Conservation (phyloP, 257 asterid species). For the Anisodus tanguticus region DNA sequence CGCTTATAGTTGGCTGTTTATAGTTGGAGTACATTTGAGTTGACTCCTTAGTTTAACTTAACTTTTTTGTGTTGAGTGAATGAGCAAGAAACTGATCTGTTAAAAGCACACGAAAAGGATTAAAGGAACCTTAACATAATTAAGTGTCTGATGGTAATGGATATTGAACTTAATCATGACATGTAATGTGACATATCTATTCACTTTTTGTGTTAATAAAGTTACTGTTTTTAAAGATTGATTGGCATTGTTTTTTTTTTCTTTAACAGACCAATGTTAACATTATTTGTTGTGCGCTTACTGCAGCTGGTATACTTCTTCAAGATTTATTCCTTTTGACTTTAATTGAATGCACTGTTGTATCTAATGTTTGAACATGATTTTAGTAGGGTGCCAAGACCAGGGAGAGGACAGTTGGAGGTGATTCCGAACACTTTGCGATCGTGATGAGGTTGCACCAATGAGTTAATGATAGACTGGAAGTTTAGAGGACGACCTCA, state of each 20-base stretch:
- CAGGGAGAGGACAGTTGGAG: too few relatives aligned
- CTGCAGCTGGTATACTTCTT: background rate
- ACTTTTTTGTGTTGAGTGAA: background rate
- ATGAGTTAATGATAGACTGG: too few relatives aligned
- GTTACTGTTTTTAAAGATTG: background rate
- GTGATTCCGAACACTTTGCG: too few relatives aligned
- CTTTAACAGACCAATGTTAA: background rate
- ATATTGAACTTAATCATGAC: background rate
- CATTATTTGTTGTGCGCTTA: background rate
- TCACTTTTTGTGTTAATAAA: background rate
- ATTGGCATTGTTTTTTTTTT: background rate
- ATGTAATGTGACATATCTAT: background rate
- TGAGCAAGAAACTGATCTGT: slow-evolving; percentile 1
- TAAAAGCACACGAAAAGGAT: background rate
- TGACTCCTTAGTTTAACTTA: background rate
- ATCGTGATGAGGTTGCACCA: too few relatives aligned
- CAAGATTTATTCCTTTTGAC: too few relatives aligned
- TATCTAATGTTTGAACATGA: too few relatives aligned
- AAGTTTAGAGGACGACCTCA: too few relatives aligned
- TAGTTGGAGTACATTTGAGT: background rate
- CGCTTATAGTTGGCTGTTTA: background rate
- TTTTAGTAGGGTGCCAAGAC: too few relatives aligned
- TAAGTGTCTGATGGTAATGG: background rate
- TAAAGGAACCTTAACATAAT: background rate
- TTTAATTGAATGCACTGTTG: too few relatives aligned